phyloP scores from a whole-genome alignment of 768 basidiomycete genomes.

The Plicaturopsis crispa region DNA sequence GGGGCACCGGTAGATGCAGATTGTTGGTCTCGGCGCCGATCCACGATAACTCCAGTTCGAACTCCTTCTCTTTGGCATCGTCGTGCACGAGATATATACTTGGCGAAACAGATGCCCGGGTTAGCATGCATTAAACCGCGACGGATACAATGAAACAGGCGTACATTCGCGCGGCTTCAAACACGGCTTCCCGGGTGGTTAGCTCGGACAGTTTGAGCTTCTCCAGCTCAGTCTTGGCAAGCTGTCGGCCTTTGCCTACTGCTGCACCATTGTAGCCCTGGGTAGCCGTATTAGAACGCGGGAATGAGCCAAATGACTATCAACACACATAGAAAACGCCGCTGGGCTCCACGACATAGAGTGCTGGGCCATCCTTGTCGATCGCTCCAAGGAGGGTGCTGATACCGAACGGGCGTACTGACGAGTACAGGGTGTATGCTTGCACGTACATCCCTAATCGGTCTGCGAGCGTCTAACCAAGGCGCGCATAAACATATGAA shows the following conservation, averaged over 20 bases:
- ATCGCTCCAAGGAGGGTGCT: constrained; percentile 87
- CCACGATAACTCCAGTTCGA: constrained; percentile 98
- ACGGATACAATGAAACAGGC: constrained; percentile 19
- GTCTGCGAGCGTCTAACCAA: constrained; percentile 51
- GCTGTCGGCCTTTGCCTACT: constrained; percentile 95
- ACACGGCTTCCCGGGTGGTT: constrained; percentile 76
- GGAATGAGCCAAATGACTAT: not conserved
- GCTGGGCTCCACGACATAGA: constrained; percentile 92
- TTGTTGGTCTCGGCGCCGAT: constrained; percentile 79
- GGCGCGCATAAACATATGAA: constrained; percentile 19
- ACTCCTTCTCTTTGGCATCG: constrained; percentile 96
- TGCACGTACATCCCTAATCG: constrained; percentile 88
- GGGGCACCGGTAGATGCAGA: constrained; percentile 77
- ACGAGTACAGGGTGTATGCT: constrained; percentile 95
- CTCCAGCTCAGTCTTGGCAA: constrained; percentile 97
- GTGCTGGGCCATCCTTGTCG: constrained; percentile 79
- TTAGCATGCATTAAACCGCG: constrained; percentile 8
- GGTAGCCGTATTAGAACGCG: not conserved
- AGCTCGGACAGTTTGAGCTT: constrained; percentile 85
- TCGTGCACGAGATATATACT: constrained; percentile 98
- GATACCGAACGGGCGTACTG: constrained; percentile 94
- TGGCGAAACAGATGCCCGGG: constrained; percentile 6
- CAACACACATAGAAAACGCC: constrained; percentile 79
- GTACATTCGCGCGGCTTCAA: constrained; percentile 93
- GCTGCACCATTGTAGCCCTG: constrained; percentile 95